Conservation (phyloP, 2,329 filamentous ascomycete species). For the Harringtonia lauricola region DNA sequence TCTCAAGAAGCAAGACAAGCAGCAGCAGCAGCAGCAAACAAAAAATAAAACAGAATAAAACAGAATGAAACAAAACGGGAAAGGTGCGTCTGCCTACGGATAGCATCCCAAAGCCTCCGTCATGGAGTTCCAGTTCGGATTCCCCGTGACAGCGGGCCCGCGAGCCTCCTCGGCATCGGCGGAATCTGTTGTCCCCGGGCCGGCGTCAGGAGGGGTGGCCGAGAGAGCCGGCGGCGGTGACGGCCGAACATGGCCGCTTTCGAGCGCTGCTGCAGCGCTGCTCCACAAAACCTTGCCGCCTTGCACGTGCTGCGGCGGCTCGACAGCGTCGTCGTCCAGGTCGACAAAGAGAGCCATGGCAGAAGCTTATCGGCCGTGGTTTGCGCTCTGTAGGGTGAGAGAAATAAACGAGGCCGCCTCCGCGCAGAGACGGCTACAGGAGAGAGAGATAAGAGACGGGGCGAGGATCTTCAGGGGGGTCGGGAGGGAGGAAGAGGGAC, state of each 20-base stretch:
- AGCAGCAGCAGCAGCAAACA: background rate
- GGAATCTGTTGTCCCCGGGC: background rate
- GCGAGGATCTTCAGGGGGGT: background rate
- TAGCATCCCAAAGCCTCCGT: constrained; percentile 55
- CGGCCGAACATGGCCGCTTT: constrained; percentile 2
- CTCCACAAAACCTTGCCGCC: constrained; percentile 15
- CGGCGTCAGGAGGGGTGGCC: background rate
- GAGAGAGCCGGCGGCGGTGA: constrained; percentile 4
- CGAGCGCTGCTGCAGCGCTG: constrained; percentile 6
- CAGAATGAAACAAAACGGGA: constrained; percentile 5
- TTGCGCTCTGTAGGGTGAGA: no score
- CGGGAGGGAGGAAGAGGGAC: constrained; percentile 1
- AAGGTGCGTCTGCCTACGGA: constrained; percentile 43
- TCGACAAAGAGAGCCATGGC: constrained; percentile 23
- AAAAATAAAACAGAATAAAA: background rate
- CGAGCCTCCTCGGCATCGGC: constrained; percentile 12
- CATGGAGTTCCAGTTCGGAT: constrained; percentile 47
- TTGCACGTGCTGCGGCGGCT: constrained; percentile 14
- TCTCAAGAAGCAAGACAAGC: constrained; percentile 10
- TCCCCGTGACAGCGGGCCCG: constrained; percentile 20
- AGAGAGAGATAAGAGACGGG: constrained; percentile 1
- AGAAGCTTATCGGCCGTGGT: no score
- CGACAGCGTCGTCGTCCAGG: constrained; percentile 19
- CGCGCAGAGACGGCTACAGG: constrained; percentile 1
- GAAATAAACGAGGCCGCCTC: no score